A percentile compares a stretch with the other conserved stretches of the same genome.
These are phyloP conservation scores for Holtermannia corniformis DNA, from an alignment of 768 basidiomycete genomes.

Conservation along the genomic window DNA sequence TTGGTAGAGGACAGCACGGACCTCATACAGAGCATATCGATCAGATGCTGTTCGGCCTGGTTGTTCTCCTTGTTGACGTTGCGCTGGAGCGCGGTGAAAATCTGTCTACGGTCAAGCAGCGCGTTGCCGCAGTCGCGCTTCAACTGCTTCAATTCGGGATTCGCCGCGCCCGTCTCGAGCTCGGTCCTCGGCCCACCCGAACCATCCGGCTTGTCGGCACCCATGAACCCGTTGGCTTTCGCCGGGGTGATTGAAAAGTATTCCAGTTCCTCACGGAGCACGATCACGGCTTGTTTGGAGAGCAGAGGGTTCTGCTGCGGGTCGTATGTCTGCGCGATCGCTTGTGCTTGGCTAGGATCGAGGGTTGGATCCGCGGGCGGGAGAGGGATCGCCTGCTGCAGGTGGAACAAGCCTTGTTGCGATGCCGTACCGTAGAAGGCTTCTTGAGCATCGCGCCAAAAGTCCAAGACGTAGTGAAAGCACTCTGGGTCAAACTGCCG, in stretches of 20 bases:
- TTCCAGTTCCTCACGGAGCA: slow-evolving; percentile 93
- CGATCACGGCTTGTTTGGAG: slow-evolving; percentile 95
- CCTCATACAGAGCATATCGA: slow-evolving; percentile 99
- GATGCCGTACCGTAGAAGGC: slow-evolving; percentile 76
- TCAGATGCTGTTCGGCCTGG: slow-evolving; percentile 95
- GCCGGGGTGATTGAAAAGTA: slow-evolving; percentile 88
- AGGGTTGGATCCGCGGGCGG: slow-evolving; percentile 3
- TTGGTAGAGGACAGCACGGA: slow-evolving; percentile 46
- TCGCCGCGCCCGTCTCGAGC: slow-evolving; percentile 43
- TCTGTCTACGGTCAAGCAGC: slow-evolving; percentile 77
- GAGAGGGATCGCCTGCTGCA: slow-evolving; percentile 46
- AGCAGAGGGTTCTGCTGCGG: slow-evolving; percentile 72
- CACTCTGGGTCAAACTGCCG: slow-evolving; percentile 91
- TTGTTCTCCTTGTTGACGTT: slow-evolving; percentile 99
- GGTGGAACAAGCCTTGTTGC: slow-evolving; percentile 57
- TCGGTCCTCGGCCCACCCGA: slow-evolving; percentile 9
- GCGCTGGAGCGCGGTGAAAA: slow-evolving; percentile 94
- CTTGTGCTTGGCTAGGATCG: slow-evolving; percentile 3
- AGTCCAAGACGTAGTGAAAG: slow-evolving; percentile 83
- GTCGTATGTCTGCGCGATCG: slow-evolving; percentile 46
- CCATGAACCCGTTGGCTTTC: neutral
- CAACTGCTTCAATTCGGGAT: slow-evolving; percentile 62
- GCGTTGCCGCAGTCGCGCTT: slow-evolving; percentile 80
- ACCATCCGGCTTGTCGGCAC: slow-evolving; percentile 10
- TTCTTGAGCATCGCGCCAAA: slow-evolving; percentile 81